Conservation (phyloP, 257 asterid genomes). For the Verbascum thapsus region DNA sequence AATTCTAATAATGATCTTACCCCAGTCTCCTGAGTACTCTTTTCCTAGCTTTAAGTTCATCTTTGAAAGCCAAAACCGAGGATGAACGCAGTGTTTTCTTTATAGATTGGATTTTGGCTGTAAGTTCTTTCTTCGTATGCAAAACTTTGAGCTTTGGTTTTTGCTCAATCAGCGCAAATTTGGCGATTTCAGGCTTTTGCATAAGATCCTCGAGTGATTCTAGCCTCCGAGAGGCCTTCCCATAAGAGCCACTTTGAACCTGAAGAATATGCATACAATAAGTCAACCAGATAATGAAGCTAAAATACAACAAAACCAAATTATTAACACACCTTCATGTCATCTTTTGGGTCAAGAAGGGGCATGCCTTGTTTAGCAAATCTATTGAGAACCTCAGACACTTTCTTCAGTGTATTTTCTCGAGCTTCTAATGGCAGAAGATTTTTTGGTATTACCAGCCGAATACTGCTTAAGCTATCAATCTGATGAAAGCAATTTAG, state of each 20-base stretch:
- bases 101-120: conserved; percentile 71
- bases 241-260: conserved; percentile 88
- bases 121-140: conserved; percentile 81
- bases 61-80: conserved; percentile 88
- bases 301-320: conserved; percentile 9
- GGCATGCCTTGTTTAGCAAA: conserved; percentile 82
- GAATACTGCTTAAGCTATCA: conserved; percentile 71
- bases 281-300: conserved; percentile 19
- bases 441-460: conserved; percentile 82
- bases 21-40: conserved; percentile 89
- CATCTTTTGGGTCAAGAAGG: conserved; percentile 89
- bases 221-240: conserved; percentile 74
- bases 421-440: conserved; percentile 86
- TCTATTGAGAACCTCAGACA: conserved; percentile 75
- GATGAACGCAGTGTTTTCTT: conserved; percentile 80
- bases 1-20: conserved; percentile 48
- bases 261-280: conserved; percentile 37
- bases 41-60: conserved; percentile 95
- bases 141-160: conserved; percentile 85
- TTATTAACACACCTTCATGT: conserved; percentile 73
- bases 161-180: conserved; percentile 83
- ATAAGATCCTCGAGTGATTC: conserved; percentile 92
- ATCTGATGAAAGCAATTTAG: conserved; percentile 48
- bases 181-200: conserved; percentile 82
- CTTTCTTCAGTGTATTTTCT: conserved; percentile 87